A percentile compares a stretch with the other conserved stretches of the same genome.
Conservation (phyloP, 306 rosid genomes). For the Ochetophila trinervis region DNA sequence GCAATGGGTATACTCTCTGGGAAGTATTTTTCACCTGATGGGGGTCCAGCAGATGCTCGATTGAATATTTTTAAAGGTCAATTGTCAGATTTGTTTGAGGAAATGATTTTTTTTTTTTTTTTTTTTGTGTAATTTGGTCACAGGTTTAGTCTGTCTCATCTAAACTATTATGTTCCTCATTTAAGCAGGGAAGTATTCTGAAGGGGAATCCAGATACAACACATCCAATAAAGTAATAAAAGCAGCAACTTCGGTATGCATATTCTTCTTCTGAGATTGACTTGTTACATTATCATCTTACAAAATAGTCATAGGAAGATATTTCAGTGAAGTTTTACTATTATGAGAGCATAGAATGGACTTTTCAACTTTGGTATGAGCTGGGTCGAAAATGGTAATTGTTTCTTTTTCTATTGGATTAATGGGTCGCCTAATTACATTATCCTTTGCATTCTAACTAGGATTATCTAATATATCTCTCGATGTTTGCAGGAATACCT, state of each 20-base stretch:
- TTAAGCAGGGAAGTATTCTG: constrained; percentile 63
- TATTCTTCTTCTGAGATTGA: constrained; percentile 15
- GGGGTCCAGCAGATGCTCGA: constrained; percentile 65
- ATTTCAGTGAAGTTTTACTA: not conserved
- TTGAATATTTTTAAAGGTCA: constrained; percentile 77
- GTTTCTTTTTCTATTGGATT: not conserved
- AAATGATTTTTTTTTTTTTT: too few relatives aligned
- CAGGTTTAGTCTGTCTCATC: constrained; percentile 12
- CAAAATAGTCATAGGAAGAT: not conserved
- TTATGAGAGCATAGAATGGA: not conserved
- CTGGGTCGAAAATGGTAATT: constrained; percentile 12
- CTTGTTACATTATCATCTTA: not conserved
- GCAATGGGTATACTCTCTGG: constrained; percentile 98
- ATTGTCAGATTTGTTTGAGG: constrained; percentile 7
- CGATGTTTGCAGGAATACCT: constrained; percentile 58
- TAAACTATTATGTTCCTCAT: constrained; percentile 8
- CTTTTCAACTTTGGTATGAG: constrained; percentile 1
- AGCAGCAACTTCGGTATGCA: constrained; percentile 58
- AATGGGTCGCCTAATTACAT: not conserved
- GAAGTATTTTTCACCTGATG: constrained; percentile 59
- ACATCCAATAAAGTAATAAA: constrained; percentile 43
- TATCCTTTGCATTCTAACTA: not conserved
- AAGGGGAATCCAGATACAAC: constrained; percentile 90
- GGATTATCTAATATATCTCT: constrained; percentile 19
- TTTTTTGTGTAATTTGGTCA: constrained; percentile 7